Base-by-base conservation (phyloP, 257 asterid genomes). In the Solanum microdontum region DNA sequence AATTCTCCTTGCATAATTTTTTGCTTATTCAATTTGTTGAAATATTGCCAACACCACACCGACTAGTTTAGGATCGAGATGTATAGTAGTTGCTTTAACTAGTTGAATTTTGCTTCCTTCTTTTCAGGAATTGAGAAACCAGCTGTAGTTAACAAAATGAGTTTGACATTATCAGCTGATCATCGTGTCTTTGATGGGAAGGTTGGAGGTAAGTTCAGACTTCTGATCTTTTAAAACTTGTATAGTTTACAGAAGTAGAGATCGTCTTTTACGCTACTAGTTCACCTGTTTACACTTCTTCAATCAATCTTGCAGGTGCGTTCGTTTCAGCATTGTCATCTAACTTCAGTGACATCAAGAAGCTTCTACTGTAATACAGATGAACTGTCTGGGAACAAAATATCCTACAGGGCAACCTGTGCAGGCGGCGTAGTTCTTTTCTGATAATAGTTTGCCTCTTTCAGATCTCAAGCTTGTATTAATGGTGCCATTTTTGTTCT, bases 101-200 rank as follows among this genome's bases (percentile, higher is more conserved):
- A 17, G 68, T 48, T 48, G 74, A 76, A 86, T 74, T 85, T 69
- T 19, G 88, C 58, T 88, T 84, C 83, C 40, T 84, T 88, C 77
- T 86, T 70, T 92, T 69, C 93, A 97, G 99, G 99, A 91, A 87
- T 90, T 58, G 99, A 93, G 93, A 96, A 90, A 91, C 95, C 98
- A 58, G 94, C 94, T 73, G 92, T 94, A 87, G 93, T 95, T 83
- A 95, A 95, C 69, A 97, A 96, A 90, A 96, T 97, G 99, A 94
- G 88, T 79, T 62, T 96, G 85, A 95, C 99, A 79, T 85, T 97
- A 86, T 97, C 99, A 30, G 99, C 99, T 37, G 99, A 97, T 88
- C 99, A 96, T 86, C 99, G 98, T 8, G 97, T 96, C 89, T 96
- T 96, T 88, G 98, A 97, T 91, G 99, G 99, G 88, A 95, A 93